Evolutionary conservation across 257 asterid genomes (phyloP).

Genomic region (Misopates orontium): DNA sequence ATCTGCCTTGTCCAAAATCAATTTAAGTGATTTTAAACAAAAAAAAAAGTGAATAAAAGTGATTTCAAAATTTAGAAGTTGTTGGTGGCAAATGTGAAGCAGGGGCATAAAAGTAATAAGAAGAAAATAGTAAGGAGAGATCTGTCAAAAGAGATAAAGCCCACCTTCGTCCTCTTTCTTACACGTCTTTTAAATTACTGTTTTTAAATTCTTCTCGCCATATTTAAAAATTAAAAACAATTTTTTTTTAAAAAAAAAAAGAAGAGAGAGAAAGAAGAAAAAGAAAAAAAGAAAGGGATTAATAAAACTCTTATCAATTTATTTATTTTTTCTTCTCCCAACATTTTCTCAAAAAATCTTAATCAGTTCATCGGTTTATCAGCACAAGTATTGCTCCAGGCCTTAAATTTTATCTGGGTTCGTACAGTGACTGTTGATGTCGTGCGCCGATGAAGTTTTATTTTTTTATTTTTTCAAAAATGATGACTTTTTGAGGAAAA

Average conservation of each 20-base stretch:
- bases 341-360: not conserved
- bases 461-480: constrained; percentile 22
- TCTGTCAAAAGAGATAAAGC: constrained; percentile 20
- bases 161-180: constrained; percentile 8
- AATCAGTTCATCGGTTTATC: constrained; percentile 12
- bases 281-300: not conserved
- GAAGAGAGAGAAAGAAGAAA: not conserved
- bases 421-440: constrained; percentile 20
- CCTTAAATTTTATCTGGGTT: constrained; percentile 19
- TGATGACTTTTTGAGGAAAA: constrained; percentile 32
- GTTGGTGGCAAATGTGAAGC: too few relatives aligned
- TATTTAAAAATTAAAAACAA: constrained; percentile 25
- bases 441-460: not conserved
- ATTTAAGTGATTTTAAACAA: too few relatives aligned
- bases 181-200: constrained; percentile 18
- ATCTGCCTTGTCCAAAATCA: too few relatives aligned
- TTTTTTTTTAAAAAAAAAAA: constrained; percentile 25
- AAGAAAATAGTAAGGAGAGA: constrained; percentile 7
- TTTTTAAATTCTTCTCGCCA: not conserved
- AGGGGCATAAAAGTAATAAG: constrained; percentile 22
- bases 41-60: too few relatives aligned
- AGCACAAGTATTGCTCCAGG: constrained; percentile 12
- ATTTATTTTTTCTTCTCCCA: not conserved
- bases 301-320: not conserved
- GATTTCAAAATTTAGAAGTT: too few relatives aligned